These are phyloP conservation scores for Emericellopsis atlantica DNA, from an alignment of 2,329 filamentous ascomycete species.

Conservation along the genomic window DNA sequence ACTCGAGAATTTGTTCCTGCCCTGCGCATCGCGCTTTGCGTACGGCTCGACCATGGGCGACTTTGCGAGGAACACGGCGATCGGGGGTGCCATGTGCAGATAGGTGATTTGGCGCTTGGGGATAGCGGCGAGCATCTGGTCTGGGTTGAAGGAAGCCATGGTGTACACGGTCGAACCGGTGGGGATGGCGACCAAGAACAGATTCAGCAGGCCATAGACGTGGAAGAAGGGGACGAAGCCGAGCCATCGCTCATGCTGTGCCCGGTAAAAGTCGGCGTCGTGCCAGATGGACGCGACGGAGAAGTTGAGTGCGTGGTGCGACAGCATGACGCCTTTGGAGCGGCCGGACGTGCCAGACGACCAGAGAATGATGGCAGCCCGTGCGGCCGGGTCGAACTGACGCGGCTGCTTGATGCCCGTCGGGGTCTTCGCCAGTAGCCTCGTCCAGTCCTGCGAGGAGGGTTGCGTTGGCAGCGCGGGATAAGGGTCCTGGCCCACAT, in stretches of 20 bases:
- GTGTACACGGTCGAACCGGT: constrained; percentile 48
- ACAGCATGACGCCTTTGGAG: constrained; percentile 64
- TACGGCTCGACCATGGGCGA: constrained; percentile 53
- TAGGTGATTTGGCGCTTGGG: constrained; percentile 52
- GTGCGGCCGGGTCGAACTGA: constrained; percentile 32
- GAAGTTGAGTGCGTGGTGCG: constrained; percentile 53
- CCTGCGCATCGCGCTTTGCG: constrained; percentile 27
- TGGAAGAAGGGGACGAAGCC: constrained; percentile 63
- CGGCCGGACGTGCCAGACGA: constrained; percentile 56
- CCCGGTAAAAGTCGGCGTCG: constrained; percentile 30
- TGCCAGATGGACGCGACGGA: constrained; percentile 36
- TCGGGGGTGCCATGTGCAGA: constrained; percentile 55
- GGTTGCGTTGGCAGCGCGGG: background rate
- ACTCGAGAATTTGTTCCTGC: constrained; percentile 42
- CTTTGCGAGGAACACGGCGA: constrained; percentile 58
- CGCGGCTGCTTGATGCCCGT: constrained; percentile 29
- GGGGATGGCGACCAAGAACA: constrained; percentile 41
- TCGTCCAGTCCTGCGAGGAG: constrained; percentile 35
- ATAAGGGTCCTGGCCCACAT: constrained; percentile 19
- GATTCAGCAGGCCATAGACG: constrained; percentile 45
- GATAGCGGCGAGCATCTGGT: constrained; percentile 48
- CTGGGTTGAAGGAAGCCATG: constrained; percentile 59
- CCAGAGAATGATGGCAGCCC: constrained; percentile 38
- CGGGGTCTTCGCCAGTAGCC: constrained; percentile 36
- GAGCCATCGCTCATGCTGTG: constrained; percentile 28